Conservation (phyloP, 768 basidiomycete species). For the Sporobolomyces phaffii region DNA sequence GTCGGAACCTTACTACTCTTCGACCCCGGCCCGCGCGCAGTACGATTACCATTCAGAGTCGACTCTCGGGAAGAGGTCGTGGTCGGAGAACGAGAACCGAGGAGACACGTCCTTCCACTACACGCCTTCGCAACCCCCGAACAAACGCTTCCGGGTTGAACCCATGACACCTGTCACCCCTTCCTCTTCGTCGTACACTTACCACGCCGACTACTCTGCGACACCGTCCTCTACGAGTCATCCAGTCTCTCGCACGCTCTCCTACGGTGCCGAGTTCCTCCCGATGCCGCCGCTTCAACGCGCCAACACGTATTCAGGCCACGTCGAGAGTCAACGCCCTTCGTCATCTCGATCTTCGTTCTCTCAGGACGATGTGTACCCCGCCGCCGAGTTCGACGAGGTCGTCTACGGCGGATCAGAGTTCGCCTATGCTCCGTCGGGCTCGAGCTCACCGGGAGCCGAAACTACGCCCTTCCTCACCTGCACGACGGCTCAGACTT, state of each 20-base stretch:
- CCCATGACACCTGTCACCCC: slow-evolving; percentile 28
- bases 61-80: neutral
- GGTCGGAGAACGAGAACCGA: neutral
- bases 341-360: neutral
- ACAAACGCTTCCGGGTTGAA: slow-evolving; percentile 19
- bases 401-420: neutral
- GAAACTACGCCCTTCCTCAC: neutral
- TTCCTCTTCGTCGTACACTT: neutral
- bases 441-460: neutral
- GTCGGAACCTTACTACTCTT: neutral
- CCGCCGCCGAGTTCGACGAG: neutral
- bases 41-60: neutral
- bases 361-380: neutral
- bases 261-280: neutral
- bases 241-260: slow-evolving; percentile 3
- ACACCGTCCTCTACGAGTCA: neutral
- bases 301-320: neutral
- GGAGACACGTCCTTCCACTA: too few relatives aligned
- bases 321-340: neutral
- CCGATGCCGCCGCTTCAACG: neutral
- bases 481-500: neutral
- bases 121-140: neutral
- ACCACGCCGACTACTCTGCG: neutral
- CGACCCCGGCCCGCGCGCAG: neutral
- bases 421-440: neutral